Evolutionary conservation across 2,329 filamentous ascomycete species (phyloP), one percentile per base, ranked within the genome.

Genomic region (Penicillium digitatum): DNA sequence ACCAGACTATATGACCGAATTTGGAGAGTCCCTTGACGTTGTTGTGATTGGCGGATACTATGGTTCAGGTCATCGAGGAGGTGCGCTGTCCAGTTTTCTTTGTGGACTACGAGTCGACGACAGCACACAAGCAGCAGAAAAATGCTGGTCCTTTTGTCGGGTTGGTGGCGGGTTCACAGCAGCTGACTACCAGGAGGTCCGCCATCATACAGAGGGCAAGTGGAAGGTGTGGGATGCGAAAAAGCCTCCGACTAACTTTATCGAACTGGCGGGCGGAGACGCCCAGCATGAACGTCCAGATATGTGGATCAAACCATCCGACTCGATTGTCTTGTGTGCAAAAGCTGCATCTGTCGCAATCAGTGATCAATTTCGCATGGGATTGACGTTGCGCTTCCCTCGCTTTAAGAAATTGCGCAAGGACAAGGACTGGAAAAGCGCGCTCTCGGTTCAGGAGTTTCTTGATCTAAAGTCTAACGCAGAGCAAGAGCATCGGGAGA

Each of bases 1-100:
- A 67, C 94, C 94, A 1, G 94, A 99, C 61, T 99, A 99, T 72
- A 96, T 97, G 92, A 87, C 87, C 2, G 93, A 96, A 59, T 96
- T 94, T 70, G 94, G 94, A 58, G 93, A 97, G 73, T 90, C 88
- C 0, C 83, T 99, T 3, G 94, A 99, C 69, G 90, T 91, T 62
- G 77, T 96, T 14, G 80, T 99, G 16, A 84, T 99, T 50, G 94
- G 93, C 52, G 94, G 90, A 9, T 97, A 96, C 74, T 99, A 89
- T 69, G 94, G 94, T 14, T 89, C 88, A 29, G 94, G 94, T 0
- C 85, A 83, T 53, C 84, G 94, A 45, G 94, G 94, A 46, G 94
- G 93, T 38, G 83, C 76, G 2, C 77, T 96, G 4, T 90, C 91
- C 1, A 94, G 87, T 58, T 99, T 93, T 68, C 72, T 99, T n/a